phyloP scores from a whole-genome alignment of 352 stramenopile genomes.

The Globisporangium emineosum region DNA sequence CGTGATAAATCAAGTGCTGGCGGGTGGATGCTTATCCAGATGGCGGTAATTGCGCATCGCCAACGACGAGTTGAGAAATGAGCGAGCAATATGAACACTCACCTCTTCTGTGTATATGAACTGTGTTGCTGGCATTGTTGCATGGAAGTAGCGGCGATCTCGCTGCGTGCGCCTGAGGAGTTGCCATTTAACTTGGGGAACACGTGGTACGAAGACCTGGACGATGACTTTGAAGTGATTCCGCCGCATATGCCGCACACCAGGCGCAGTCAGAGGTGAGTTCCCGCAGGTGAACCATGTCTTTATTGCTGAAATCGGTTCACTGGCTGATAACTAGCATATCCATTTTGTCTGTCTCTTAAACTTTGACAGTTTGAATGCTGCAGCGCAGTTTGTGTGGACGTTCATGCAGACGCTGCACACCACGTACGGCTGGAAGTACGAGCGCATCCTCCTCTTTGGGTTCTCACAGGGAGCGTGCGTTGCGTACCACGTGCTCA shows the following conservation, averaged over 20 bases:
- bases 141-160: constrained; percentile 30
- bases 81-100: not conserved
- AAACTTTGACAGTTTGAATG: constrained; percentile 29
- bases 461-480: constrained; percentile 66
- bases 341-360: too few species aligned
- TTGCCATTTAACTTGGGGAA: constrained; percentile 53
- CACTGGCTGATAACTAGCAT: not conserved
- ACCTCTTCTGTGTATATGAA: not conserved
- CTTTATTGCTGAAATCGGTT: not conserved
- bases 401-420: constrained; percentile 47
- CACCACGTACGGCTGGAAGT: constrained; percentile 42
- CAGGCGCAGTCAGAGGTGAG: constrained; percentile 43
- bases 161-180: constrained; percentile 47
- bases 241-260: constrained; percentile 29
- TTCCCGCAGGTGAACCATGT: not conserved
- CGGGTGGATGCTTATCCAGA: too few species aligned
- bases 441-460: constrained; percentile 57
- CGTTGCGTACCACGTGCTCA: constrained; percentile 53
- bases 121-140: not conserved
- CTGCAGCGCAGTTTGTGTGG: constrained; percentile 35
- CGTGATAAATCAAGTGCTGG: too few species aligned
- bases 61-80: not conserved
- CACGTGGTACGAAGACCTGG: constrained; percentile 57
- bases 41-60: not conserved
- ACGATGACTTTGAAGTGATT: constrained; percentile 48